phyloP scores from a whole-genome alignment of 345 rosid species.

The Aquilaria yunnanensis region DNA sequence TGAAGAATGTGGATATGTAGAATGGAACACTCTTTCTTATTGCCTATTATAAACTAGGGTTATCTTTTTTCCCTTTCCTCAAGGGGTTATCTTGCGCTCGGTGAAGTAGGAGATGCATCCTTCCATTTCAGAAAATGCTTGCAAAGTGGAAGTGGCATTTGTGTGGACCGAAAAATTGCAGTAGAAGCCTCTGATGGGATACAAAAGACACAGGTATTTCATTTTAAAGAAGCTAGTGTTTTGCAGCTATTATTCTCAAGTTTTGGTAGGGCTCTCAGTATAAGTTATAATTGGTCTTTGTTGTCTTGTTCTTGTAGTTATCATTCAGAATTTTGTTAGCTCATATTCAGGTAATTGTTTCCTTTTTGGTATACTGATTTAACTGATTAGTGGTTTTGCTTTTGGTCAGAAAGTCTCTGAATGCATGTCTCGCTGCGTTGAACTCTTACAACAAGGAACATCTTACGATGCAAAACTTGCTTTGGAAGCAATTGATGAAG shows the following conservation, averaged over 20 bases:
- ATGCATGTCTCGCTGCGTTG: slow-evolving; percentile 45
- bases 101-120: slow-evolving; percentile 76
- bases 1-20: too few relatives aligned
- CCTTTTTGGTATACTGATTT: background rate
- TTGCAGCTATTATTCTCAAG: background rate
- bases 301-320: too few relatives aligned
- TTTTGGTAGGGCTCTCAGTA: too few relatives aligned
- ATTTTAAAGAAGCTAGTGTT: background rate
- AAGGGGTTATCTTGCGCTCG: slow-evolving; percentile 82
- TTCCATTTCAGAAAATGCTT: slow-evolving; percentile 62
- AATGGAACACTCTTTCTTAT: background rate
- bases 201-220: slow-evolving; percentile 65
- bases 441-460: slow-evolving; percentile 43
- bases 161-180: slow-evolving; percentile 64
- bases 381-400: slow-evolving; percentile 19
- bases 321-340: too few relatives aligned
- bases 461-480: slow-evolving; percentile 47
- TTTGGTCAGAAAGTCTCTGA: slow-evolving; percentile 70
- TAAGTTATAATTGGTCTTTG: too few relatives aligned
- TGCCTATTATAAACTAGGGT: slow-evolving; percentile 8
- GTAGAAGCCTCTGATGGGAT: slow-evolving; percentile 89
- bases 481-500: slow-evolving; percentile 62
- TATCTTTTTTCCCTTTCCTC: slow-evolving; percentile 6
- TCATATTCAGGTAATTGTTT: too few relatives aligned
- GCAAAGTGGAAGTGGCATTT: slow-evolving; percentile 56